Conservation (phyloP, 2,329 filamentous ascomycete species). For the Intubia oerlemansii region DNA sequence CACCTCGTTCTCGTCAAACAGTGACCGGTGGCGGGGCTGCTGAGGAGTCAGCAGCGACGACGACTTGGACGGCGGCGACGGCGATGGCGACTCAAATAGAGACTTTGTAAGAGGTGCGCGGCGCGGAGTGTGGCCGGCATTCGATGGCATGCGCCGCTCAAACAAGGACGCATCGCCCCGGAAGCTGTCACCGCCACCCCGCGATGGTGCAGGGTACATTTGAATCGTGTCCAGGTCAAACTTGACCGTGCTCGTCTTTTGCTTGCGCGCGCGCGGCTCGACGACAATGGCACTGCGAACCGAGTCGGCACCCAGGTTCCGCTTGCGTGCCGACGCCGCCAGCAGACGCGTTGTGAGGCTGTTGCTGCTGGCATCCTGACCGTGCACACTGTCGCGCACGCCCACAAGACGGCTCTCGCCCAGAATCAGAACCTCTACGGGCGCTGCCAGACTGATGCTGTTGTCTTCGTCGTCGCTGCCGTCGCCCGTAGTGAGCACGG, state of each 20-base stretch:
- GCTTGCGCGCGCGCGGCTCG: slow-evolving; percentile 22
- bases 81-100: slow-evolving; percentile 4
- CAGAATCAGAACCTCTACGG: slow-evolving; percentile 18
- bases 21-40: slow-evolving; percentile 3
- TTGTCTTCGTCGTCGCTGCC: slow-evolving; percentile 6
- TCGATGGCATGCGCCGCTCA: too few species aligned
- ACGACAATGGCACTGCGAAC: slow-evolving; percentile 29
- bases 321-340: slow-evolving; percentile 13
- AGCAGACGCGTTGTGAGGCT: slow-evolving; percentile 16
- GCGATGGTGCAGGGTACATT: too few species aligned
- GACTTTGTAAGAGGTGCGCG: slow-evolving; percentile 1
- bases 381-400: too few species aligned
- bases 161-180: too few species aligned
- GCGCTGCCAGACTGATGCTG: slow-evolving; percentile 9
- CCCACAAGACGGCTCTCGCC: slow-evolving; percentile 34
- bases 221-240: slow-evolving; percentile 28
- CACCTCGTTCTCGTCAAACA: slow-evolving; percentile 10
- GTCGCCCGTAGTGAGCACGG: slow-evolving; percentile 2
- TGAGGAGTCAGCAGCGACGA: neutral
- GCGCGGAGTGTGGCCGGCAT: slow-evolving; percentile 4
- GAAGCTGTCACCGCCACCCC: too few species aligned
- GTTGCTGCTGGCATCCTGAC: slow-evolving; percentile 10
- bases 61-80: too few species aligned
- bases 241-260: slow-evolving; percentile 19
- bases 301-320: slow-evolving; percentile 1